Evolutionary conservation across 441 rosid species (phyloP).

Genomic region (Isatis lusitanica): DNA sequence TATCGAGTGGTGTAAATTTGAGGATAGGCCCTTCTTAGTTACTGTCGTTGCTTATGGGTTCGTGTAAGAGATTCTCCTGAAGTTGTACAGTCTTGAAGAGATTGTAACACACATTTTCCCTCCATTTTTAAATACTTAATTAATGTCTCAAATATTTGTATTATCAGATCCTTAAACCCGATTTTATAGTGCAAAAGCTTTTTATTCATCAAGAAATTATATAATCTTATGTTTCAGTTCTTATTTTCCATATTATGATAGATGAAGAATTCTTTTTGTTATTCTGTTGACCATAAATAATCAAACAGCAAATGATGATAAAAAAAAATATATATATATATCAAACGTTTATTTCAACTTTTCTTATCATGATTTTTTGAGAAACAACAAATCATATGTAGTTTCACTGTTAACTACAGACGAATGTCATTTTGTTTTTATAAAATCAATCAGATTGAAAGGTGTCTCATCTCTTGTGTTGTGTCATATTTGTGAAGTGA

Average conservation of each 20-base stretch:
- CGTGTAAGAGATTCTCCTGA: constrained; percentile 30
- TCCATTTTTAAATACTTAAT: neutral
- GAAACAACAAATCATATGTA: neutral
- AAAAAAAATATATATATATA: neutral
- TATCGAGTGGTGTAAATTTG: constrained; percentile 35
- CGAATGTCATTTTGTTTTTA: neutral
- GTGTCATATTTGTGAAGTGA: constrained; percentile 15
- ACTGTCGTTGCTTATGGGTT: constrained; percentile 11
- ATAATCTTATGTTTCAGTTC: neutral
- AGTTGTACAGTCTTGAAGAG: constrained; percentile 37
- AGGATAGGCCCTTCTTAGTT: constrained; percentile 25
- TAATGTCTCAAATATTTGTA: constrained; percentile 7
- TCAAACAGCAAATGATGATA: neutral
- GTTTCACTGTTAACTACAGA: constrained; percentile 12
- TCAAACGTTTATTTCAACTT: neutral
- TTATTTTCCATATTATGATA: neutral
- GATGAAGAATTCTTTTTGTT: neutral
- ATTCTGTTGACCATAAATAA: neutral
- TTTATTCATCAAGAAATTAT: neutral
- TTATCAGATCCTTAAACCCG: neutral
- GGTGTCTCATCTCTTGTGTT: neutral
- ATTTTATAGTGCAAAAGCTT: neutral
- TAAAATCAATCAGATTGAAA: constrained; percentile 25
- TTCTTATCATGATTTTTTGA: neutral
- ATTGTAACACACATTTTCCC: constrained; percentile 21